Percentiles rank a stretch among this genome's conserved stretches.
These are phyloP conservation scores for Globisporangium nagaii DNA, from an alignment of 352 stramenopile species.

Conservation along the genomic window DNA sequence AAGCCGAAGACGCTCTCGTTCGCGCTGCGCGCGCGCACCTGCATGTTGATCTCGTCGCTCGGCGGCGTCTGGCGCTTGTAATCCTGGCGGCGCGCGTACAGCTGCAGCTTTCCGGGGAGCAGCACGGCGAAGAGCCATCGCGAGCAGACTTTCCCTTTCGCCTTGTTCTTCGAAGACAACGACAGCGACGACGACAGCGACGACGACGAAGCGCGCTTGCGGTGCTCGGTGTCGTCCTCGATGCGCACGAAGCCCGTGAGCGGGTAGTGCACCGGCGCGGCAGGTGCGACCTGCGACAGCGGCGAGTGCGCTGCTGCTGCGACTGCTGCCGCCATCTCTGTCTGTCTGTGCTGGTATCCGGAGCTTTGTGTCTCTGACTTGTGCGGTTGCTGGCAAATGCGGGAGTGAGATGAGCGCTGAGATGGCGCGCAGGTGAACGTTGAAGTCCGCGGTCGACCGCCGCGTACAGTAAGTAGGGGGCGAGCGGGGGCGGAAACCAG, in stretches of 20 bases:
- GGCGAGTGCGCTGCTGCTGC: not conserved
- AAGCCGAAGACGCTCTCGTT: slow-evolving; percentile 60
- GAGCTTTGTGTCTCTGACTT: not conserved
- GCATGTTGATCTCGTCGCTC: slow-evolving; percentile 32
- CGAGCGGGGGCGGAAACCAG: not conserved
- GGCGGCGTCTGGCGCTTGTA: slow-evolving; percentile 50
- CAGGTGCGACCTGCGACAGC: not conserved
- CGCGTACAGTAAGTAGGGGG: too few relatives aligned
- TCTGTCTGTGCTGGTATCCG: not conserved
- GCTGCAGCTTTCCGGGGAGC: slow-evolving; percentile 30
- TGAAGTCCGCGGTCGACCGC: slow-evolving; percentile 1
- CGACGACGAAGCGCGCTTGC: not conserved
- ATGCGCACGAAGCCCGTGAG: slow-evolving; percentile 51
- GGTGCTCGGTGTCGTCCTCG: slow-evolving; percentile 31
- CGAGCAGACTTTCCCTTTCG: slow-evolving; percentile 27
- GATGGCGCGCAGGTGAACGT: not conserved
- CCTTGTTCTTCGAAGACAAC: not conserved
- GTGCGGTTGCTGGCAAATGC: not conserved
- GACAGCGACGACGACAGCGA: too few relatives aligned
- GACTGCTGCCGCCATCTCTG: not conserved
- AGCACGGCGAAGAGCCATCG: slow-evolving; percentile 57
- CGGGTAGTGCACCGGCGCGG: slow-evolving; percentile 3
- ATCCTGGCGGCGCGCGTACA: slow-evolving; percentile 49
- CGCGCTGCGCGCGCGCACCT: slow-evolving; percentile 27
- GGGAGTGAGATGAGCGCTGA: not conserved